These are phyloP conservation scores for Dichotomocladium elegans DNA, from an alignment of 371 early-diverging fungal genomes.

Conservation along the genomic window DNA sequence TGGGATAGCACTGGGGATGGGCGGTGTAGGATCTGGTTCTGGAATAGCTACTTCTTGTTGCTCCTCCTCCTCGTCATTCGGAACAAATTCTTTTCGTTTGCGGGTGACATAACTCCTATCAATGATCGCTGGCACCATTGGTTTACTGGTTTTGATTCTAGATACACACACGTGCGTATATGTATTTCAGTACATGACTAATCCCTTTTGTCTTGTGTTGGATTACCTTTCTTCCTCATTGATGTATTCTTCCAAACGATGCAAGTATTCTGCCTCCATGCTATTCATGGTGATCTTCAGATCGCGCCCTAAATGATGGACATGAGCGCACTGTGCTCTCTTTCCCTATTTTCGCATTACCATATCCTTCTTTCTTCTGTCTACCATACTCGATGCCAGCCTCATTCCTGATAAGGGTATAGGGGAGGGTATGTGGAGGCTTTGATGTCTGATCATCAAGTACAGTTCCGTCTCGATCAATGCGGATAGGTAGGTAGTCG, in stretches of 20 bases:
- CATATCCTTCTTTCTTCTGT: conserved; percentile 61
- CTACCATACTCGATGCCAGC: conserved; percentile 66
- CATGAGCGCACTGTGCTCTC: conserved; percentile 18
- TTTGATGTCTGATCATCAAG: conserved; percentile 66
- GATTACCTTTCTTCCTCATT: conserved; percentile 47
- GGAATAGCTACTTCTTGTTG: conserved; percentile 26
- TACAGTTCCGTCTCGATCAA: conserved; percentile 63
- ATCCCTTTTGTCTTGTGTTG: too few relatives aligned
- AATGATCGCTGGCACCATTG: conserved; percentile 12
- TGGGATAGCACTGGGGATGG: conserved; percentile 26
- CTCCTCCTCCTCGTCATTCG: conserved; percentile 52
- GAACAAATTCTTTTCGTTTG: conserved; percentile 35
- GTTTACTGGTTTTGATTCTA: conserved; percentile 6
- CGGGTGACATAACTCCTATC: conserved; percentile 46
- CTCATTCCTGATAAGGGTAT: conserved; percentile 62
- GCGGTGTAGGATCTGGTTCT: conserved; percentile 35
- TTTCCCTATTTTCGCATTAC: conserved; percentile 45
- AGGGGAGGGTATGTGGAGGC: conserved; percentile 64
- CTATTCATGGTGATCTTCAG: background rate
- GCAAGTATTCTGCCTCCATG: background rate
- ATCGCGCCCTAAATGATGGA: background rate
- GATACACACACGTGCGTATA: too few relatives aligned
- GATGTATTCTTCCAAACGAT: conserved; percentile 28
- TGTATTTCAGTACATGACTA: too few relatives aligned
- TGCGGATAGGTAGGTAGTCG: conserved; percentile 65